Evolutionary conservation across 495 filamentous ascomycete species (phyloP).

Genomic region (Daldinia vernicosa): DNA sequence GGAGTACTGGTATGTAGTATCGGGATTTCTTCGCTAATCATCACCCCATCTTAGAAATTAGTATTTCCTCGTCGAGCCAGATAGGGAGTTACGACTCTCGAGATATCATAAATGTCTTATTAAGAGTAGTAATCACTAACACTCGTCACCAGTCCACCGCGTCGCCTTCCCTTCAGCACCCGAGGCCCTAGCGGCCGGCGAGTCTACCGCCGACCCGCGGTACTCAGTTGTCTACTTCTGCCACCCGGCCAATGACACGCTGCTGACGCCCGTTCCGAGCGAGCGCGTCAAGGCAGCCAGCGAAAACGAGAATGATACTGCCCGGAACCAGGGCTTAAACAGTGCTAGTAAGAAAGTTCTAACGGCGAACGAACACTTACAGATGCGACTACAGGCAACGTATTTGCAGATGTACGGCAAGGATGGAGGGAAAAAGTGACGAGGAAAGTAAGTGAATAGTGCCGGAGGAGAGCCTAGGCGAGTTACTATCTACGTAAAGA

Average conservation of each 20-base stretch:
- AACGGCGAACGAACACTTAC: slow-evolving; percentile 86
- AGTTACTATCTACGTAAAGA: background rate
- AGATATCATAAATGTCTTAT: background rate
- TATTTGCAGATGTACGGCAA: slow-evolving; percentile 63
- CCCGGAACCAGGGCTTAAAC: slow-evolving; percentile 46
- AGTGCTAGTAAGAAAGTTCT: slow-evolving; percentile 56
- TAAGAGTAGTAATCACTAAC: slow-evolving; percentile 55
- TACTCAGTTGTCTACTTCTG: slow-evolving; percentile 95
- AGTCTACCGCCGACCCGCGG: slow-evolving; percentile 60
- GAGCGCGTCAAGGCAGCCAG: slow-evolving; percentile 49
- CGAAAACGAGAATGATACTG: slow-evolving; percentile 12
- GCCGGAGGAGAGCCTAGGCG: background rate
- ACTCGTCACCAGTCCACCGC: slow-evolving; percentile 82
- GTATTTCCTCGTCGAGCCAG: background rate
- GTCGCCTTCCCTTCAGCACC: slow-evolving; percentile 75
- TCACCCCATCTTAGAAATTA: background rate
- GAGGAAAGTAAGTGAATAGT: background rate
- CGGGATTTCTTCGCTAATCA: background rate
- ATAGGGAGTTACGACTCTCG: background rate
- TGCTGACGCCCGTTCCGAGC: slow-evolving; percentile 80
- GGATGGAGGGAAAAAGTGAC: slow-evolving; percentile 44
- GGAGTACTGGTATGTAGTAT: slow-evolving; percentile 1
- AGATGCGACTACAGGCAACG: slow-evolving; percentile 75
- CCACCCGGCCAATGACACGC: slow-evolving; percentile 78
- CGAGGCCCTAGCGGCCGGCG: slow-evolving; percentile 49